Evolutionary conservation across 2,329 filamentous ascomycete genomes (phyloP).

Genomic region (Thielaviopsis populi): DNA sequence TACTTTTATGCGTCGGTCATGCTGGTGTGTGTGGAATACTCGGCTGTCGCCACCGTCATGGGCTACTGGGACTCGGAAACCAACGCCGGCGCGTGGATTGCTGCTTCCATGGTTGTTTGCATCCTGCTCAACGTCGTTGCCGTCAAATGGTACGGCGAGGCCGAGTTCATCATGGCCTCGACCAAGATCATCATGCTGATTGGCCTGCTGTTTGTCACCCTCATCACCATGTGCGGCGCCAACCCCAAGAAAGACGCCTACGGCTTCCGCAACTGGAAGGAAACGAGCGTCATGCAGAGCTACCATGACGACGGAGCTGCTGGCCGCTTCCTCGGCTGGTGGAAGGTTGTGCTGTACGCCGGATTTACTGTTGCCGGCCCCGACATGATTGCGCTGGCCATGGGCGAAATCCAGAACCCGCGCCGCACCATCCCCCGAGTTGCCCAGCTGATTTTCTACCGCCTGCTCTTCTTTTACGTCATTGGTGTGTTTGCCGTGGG

Average conservation of each 20-base stretch:
- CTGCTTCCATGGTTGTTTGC: conserved; percentile 32
- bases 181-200: conserved; percentile 34
- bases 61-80: conserved; percentile 30
- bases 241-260: conserved; percentile 48
- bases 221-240: conserved; percentile 53
- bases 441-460: conserved; percentile 60
- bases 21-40: conserved; percentile 32
- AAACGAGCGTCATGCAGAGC: conserved; percentile 23
- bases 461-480: conserved; percentile 57
- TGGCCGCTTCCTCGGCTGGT: conserved; percentile 46
- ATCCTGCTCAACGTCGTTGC: conserved; percentile 33
- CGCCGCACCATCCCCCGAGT: conserved; percentile 50
- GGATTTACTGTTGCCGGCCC: conserved; percentile 54
- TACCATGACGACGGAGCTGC: conserved; percentile 32
- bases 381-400: conserved; percentile 45
- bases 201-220: conserved; percentile 46
- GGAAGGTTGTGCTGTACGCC: conserved; percentile 44
- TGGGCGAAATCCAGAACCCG: conserved; percentile 49
- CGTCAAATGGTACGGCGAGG: conserved; percentile 30
- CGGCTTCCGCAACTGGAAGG: conserved; percentile 45
- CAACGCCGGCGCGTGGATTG: conserved; percentile 35
- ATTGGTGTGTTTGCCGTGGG: conserved; percentile 43
- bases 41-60: conserved; percentile 31
- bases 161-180: conserved; percentile 42
- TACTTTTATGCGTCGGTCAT: conserved; percentile 34